These are phyloP conservation scores for Naganishia sp. DNA, from an alignment of 1,284 basidiomycete species.

Conservation along the genomic window DNA sequence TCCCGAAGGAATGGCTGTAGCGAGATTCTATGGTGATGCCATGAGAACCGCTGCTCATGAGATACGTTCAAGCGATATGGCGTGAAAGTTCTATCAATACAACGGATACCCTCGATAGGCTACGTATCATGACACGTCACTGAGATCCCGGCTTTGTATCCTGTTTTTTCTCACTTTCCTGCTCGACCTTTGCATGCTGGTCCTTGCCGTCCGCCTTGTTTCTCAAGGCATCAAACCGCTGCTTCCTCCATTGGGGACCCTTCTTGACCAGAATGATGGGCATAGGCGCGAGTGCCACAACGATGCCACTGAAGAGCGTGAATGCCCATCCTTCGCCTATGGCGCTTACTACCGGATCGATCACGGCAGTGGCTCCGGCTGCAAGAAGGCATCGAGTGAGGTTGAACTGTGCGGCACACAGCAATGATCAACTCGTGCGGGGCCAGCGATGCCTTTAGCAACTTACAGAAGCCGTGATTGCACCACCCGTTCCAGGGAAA, in stretches of 20 bases:
- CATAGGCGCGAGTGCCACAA: conserved; percentile 40
- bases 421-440: neutral
- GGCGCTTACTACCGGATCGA: conserved; percentile 40
- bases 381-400: conserved; percentile 52
- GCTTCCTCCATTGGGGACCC: conserved; percentile 41
- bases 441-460: neutral
- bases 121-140: no score
- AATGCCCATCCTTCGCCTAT: conserved; percentile 52
- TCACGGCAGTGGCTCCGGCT: conserved; percentile 35
- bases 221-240: conserved; percentile 3
- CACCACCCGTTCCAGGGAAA: conserved; percentile 47
- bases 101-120: neutral
- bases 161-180: neutral
- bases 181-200: neutral
- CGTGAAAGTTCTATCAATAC: neutral
- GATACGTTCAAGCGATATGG: no score
- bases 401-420: conserved; percentile 41
- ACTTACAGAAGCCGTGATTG: conserved; percentile 49
- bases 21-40: neutral
- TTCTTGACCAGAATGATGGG: conserved; percentile 39
- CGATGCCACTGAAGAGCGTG: conserved; percentile 46
- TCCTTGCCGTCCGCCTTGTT: neutral
- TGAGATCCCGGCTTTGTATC: no score
- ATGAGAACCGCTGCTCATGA: neutral
- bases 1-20: conserved; percentile 74